These are phyloP conservation scores for Lunularia cruciata DNA, from an alignment of 225 moss, liverwort and hornwort genomes.

Conservation along the genomic window DNA sequence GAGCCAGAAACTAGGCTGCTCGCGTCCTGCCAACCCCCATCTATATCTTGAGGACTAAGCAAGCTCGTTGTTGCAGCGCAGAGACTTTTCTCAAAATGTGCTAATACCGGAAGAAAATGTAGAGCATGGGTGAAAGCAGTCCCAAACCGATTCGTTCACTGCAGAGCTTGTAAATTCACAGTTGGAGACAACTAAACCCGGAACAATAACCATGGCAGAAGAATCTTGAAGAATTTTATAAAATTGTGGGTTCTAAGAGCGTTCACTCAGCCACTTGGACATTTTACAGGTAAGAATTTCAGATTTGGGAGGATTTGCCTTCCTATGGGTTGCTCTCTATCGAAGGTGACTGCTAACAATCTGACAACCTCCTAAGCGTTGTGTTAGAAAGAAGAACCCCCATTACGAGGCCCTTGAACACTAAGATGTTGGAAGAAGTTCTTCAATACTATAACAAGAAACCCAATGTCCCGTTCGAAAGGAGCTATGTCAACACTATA, in stretches of 20 bases:
- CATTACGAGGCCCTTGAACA: background rate
- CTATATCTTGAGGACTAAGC: too few relatives aligned
- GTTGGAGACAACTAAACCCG: too few relatives aligned
- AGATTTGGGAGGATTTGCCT: background rate
- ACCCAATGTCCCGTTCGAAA: background rate
- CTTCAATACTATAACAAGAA: background rate
- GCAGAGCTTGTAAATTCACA: too few relatives aligned
- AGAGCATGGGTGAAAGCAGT: too few relatives aligned
- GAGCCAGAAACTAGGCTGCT: too few relatives aligned
- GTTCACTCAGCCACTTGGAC: slow-evolving; percentile 10
- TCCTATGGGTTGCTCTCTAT: slow-evolving; percentile 5
- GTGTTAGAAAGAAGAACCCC: background rate
- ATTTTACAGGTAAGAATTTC: slow-evolving; percentile 11
- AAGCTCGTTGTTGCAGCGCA: too few relatives aligned
- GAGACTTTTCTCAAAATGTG: too few relatives aligned
- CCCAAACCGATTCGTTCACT: too few relatives aligned
- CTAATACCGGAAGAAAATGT: too few relatives aligned
- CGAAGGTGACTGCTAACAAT: background rate
- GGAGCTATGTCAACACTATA: background rate
- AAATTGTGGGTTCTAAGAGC: slow-evolving; percentile 1
- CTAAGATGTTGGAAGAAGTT: background rate
- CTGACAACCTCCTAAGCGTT: background rate
- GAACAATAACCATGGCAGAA: too few relatives aligned
- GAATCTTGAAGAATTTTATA: slow-evolving; percentile 1
- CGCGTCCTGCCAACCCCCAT: too few relatives aligned